Evolutionary conservation across 2,329 filamentous ascomycete species (phyloP).

Genomic region (Epichloe amarillans): DNA sequence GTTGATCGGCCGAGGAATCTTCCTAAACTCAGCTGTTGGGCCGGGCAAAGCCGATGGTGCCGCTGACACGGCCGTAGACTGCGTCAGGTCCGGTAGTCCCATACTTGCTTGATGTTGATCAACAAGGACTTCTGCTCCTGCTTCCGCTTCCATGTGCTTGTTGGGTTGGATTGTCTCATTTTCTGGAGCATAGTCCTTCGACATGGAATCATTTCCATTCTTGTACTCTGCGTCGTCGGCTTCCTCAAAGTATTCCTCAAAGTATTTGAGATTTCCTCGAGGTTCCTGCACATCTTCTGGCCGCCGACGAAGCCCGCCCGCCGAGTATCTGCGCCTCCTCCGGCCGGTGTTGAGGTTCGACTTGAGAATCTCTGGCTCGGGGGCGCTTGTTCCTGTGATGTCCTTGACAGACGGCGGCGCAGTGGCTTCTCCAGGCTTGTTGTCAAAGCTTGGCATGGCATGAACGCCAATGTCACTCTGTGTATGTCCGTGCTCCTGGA

Average conservation of each 20-base stretch:
- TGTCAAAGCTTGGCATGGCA: constrained; percentile 13
- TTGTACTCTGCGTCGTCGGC: constrained; percentile 74
- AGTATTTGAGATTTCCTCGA: constrained; percentile 74
- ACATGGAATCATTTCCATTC: constrained; percentile 8
- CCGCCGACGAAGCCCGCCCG: constrained; percentile 64
- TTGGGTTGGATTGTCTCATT: background rate
- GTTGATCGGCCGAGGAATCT: constrained; percentile 51
- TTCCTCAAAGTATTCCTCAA: constrained; percentile 82
- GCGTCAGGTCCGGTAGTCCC: constrained; percentile 1
- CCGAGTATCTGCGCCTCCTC: constrained; percentile 67
- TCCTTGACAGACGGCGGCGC: constrained; percentile 32
- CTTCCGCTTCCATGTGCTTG: background rate
- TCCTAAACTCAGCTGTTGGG: constrained; percentile 22
- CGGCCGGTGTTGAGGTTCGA: constrained; percentile 25
- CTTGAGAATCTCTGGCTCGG: constrained; percentile 44
- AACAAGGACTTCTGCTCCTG: background rate
- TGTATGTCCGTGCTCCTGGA: background rate
- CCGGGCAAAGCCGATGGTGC: constrained; percentile 23
- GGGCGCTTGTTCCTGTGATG: constrained; percentile 48
- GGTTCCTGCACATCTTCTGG: constrained; percentile 58
- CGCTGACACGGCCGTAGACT: constrained; percentile 13
- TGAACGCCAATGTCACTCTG: constrained; percentile 21
- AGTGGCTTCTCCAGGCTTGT: constrained; percentile 22
- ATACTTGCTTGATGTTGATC: background rate
- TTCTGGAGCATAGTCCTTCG: background rate